These are phyloP conservation scores for Paracoccidioides brasiliensis DNA, from an alignment of 2,329 filamentous ascomycete species.

Conservation along the genomic window DNA sequence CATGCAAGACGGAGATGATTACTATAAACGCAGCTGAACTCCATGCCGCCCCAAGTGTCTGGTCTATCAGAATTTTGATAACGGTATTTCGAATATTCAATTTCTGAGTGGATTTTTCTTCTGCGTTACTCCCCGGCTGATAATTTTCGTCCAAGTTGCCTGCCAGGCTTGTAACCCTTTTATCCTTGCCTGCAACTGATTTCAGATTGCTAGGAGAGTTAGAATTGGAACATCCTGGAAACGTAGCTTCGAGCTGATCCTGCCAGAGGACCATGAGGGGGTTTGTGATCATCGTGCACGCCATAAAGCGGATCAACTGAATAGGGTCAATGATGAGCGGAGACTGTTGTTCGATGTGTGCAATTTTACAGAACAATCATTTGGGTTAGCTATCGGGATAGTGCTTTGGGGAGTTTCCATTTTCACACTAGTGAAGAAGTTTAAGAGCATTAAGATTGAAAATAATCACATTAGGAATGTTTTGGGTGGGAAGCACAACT, in stretches of 20 bases:
- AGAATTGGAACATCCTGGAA: conserved; percentile 33
- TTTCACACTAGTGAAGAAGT: background rate
- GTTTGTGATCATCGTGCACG: conserved; percentile 40
- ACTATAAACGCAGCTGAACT: conserved; percentile 46
- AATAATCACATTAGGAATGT: no score
- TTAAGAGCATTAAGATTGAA: background rate
- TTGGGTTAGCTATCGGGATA: background rate
- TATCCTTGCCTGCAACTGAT: conserved; percentile 1
- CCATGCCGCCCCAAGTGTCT: conserved; percentile 42
- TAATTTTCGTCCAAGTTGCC: background rate
- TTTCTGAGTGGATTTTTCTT: conserved; percentile 10
- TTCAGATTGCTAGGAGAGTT: conserved; percentile 9
- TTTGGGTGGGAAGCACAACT: no score
- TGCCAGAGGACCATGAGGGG: conserved; percentile 50
- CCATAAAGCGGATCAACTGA: conserved; percentile 42
- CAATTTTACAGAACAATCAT: background rate
- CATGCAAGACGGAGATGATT: conserved; percentile 39
- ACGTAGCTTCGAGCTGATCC: conserved; percentile 39
- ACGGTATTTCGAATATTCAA: conserved; percentile 24
- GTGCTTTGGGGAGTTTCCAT: background rate
- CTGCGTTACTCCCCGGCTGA: conserved; percentile 1
- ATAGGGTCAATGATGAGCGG: conserved; percentile 36
- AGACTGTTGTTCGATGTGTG: conserved; percentile 15
- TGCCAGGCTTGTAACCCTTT: background rate
- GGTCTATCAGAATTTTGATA: conserved; percentile 47